phyloP scores from a whole-genome alignment of 495 filamentous ascomycete genomes.

The Daldinia vernicosa region DNA sequence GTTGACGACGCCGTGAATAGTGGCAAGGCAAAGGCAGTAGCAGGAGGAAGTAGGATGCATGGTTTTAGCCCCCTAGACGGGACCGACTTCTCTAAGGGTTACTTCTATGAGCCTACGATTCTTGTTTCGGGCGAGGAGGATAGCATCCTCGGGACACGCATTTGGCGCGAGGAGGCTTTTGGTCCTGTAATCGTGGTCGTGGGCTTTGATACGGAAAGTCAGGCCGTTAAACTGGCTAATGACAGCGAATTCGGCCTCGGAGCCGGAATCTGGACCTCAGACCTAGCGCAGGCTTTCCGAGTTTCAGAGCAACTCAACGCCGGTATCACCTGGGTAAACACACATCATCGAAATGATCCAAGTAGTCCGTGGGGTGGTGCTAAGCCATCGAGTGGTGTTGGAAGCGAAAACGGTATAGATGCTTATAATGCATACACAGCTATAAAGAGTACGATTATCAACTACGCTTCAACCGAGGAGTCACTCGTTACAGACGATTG shows the following conservation, averaged over 20 bases:
- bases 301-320: constrained; percentile 65
- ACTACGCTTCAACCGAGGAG: constrained; percentile 59
- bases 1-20: constrained; percentile 47
- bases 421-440: constrained; percentile 67
- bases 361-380: constrained; percentile 68
- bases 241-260: constrained; percentile 61
- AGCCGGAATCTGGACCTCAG: constrained; percentile 67
- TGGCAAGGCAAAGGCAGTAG: constrained; percentile 47
- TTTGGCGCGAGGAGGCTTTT: constrained; percentile 60
- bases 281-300: constrained; percentile 65
- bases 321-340: constrained; percentile 71
- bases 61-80: constrained; percentile 45
- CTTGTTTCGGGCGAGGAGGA: constrained; percentile 47
- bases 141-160: constrained; percentile 38
- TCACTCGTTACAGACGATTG: constrained; percentile 55
- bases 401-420: constrained; percentile 66
- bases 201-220: constrained; percentile 57
- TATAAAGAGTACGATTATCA: constrained; percentile 67
- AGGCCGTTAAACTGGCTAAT: constrained; percentile 59
- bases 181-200: constrained; percentile 61
- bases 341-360: constrained; percentile 69
- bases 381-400: constrained; percentile 61
- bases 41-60: constrained; percentile 49
- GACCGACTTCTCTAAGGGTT: constrained; percentile 57
- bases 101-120: constrained; percentile 67